Percentiles rank a stretch among this genome's conserved stretches.
These are phyloP conservation scores for Scutellaria minor DNA, from an alignment of 257 asterid species.

Conservation along the genomic window DNA sequence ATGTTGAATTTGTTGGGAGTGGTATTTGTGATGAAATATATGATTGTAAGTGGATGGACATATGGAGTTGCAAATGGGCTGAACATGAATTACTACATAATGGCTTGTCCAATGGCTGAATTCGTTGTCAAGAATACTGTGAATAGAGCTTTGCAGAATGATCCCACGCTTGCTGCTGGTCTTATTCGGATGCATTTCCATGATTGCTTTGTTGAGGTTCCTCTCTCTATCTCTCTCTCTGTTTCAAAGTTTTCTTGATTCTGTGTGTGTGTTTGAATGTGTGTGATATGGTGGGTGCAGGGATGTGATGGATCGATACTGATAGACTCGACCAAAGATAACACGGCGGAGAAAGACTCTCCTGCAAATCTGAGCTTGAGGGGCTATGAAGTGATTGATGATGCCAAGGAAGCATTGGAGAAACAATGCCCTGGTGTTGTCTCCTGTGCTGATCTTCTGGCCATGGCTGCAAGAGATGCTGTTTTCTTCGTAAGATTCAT, in stretches of 20 bases:
- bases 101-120: conserved; percentile 78
- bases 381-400: conserved; percentile 82
- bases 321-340: conserved; percentile 76
- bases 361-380: conserved; percentile 88
- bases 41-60: conserved; percentile 42
- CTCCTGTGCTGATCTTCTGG: conserved; percentile 92
- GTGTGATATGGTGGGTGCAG: conserved; percentile 34
- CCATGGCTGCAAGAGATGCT: conserved; percentile 93
- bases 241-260: not conserved
- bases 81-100: conserved; percentile 67
- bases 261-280: not conserved
- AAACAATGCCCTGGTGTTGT: conserved; percentile 83
- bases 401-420: conserved; percentile 71
- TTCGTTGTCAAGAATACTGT: conserved; percentile 55
- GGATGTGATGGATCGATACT: conserved; percentile 91
- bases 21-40: conserved; percentile 39
- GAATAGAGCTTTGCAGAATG: conserved; percentile 58
- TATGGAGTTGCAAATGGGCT: conserved; percentile 54
- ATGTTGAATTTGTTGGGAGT: conserved; percentile 36
- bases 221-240: not conserved
- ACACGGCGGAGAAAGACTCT: conserved; percentile 92
- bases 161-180: conserved; percentile 84
- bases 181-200: conserved; percentile 93
- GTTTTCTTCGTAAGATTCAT: conserved; percentile 75
- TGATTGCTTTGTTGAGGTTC: conserved; percentile 93